A percentile compares a stretch with the other conserved stretches of the same genome.
phyloP scores from a whole-genome alignment of 768 basidiomycete species.

The Fibroporia radiculosa region DNA sequence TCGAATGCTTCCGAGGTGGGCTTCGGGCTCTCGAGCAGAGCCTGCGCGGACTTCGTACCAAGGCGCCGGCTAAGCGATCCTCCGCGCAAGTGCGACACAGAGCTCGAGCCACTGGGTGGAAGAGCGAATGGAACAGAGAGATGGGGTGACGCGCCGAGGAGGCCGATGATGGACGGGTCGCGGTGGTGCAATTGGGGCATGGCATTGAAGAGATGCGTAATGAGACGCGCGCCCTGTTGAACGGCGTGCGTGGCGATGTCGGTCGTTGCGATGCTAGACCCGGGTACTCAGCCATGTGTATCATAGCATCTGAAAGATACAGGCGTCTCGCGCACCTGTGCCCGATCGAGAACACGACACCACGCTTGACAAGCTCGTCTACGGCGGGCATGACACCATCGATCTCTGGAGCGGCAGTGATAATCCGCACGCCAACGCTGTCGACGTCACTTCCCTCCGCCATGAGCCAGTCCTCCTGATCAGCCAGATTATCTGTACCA shows the following conservation, averaged over 20 bases:
- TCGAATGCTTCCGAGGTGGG: constrained; percentile 54
- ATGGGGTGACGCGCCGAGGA: constrained; percentile 71
- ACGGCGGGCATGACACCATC: constrained; percentile 74
- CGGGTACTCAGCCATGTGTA: too few species aligned
- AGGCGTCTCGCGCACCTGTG: constrained; percentile 67
- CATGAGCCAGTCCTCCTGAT: constrained; percentile 64
- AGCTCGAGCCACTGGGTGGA: constrained; percentile 12
- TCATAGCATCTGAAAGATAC: too few species aligned
- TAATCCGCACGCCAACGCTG: constrained; percentile 57
- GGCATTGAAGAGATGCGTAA: constrained; percentile 91
- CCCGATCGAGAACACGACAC: constrained; percentile 79
- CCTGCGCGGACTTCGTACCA: constrained; percentile 3
- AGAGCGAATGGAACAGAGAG: constrained; percentile 28
- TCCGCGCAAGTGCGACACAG: constrained; percentile 11
- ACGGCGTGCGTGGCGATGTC: constrained; percentile 67
- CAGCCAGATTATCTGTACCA: constrained; percentile 53
- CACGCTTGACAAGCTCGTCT: constrained; percentile 47
- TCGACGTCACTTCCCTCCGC: constrained; percentile 23
- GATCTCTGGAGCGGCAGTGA: constrained; percentile 85
- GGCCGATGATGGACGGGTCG: constrained; percentile 86
- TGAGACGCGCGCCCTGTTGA: constrained; percentile 66
- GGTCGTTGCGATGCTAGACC: constrained; percentile 63
- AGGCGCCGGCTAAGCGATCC: constrained; percentile 13
- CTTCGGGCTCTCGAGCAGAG: constrained; percentile 12
- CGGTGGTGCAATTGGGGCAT: constrained; percentile 89